These are phyloP conservation scores for Rhodomyrtus psidioides DNA, from an alignment of 441 rosid genomes.

Conservation along the genomic window DNA sequence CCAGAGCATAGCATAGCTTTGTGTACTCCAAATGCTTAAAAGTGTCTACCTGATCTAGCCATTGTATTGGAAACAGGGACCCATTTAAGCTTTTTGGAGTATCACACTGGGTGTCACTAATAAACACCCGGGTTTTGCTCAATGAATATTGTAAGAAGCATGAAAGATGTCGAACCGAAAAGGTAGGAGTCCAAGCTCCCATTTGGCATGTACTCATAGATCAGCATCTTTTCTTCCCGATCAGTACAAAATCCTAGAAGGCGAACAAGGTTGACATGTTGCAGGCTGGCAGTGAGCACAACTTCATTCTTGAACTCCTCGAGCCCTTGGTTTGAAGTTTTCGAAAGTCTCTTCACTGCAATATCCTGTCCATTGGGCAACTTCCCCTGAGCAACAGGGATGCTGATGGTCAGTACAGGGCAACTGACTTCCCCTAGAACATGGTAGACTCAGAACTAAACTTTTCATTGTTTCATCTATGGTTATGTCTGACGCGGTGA, in stretches of 20 bases:
- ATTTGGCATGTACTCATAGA: conserved; percentile 7
- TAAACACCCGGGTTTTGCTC: background rate
- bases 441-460: no score
- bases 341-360: conserved; percentile 12
- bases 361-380: conserved; percentile 2
- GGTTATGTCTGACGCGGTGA: no score
- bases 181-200: conserved; percentile 9
- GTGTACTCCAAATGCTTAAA: background rate
- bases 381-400: background rate
- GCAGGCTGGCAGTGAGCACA: conserved; percentile 7
- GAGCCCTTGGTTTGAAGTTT: conserved; percentile 7
- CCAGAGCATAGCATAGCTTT: no score
- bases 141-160: background rate
- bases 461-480: no score
- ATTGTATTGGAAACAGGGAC: background rate
- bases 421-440: no score
- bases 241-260: conserved; percentile 7
- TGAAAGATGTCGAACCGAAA: background rate
- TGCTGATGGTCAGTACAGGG: no score
- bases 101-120: background rate
- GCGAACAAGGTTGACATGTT: conserved; percentile 9
- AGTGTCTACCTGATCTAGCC: background rate
- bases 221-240: conserved; percentile 6
- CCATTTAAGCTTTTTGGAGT: background rate
- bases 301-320: conserved; percentile 13